Evolutionary conservation across 768 basidiomycete genomes (phyloP).

Genomic region (Fibroporia radiculosa): DNA sequence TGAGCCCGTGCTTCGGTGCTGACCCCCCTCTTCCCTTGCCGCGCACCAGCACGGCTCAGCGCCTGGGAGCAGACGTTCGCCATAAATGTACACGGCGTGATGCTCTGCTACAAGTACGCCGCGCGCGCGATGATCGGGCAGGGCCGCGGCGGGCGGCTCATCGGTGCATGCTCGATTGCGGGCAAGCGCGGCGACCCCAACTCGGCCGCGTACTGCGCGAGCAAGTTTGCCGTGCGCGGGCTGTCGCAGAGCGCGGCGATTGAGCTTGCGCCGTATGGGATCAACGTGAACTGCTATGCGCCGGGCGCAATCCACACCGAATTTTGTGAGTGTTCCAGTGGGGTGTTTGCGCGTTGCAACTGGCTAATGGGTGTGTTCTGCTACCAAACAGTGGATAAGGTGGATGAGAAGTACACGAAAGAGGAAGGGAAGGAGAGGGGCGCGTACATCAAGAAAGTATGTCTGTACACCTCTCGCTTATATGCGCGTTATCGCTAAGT

Average conservation of each 20-base stretch:
- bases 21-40: no score
- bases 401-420: constrained; percentile 12
- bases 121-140: constrained; percentile 33
- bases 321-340: constrained; percentile 7
- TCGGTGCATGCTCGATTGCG: constrained; percentile 26
- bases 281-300: constrained; percentile 24
- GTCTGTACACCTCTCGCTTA: not conserved
- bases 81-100: constrained; percentile 34
- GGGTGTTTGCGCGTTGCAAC: not conserved
- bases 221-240: constrained; percentile 24
- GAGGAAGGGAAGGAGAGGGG: constrained; percentile 7
- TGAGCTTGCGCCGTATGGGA: constrained; percentile 18
- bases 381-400: not conserved
- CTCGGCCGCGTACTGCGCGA: constrained; percentile 18
- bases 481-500: not conserved
- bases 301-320: constrained; percentile 19
- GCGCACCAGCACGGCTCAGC: not conserved
- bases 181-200: constrained; percentile 13
- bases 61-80: constrained; percentile 15
- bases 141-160: constrained; percentile 31
- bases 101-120: constrained; percentile 35
- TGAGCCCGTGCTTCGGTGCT: no score
- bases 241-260: constrained; percentile 22
- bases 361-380: not conserved
- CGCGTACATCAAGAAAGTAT: constrained; percentile 7